phyloP scores from a whole-genome alignment of 1,139 yeast genomes.

The Kodamaea plutei region DNA sequence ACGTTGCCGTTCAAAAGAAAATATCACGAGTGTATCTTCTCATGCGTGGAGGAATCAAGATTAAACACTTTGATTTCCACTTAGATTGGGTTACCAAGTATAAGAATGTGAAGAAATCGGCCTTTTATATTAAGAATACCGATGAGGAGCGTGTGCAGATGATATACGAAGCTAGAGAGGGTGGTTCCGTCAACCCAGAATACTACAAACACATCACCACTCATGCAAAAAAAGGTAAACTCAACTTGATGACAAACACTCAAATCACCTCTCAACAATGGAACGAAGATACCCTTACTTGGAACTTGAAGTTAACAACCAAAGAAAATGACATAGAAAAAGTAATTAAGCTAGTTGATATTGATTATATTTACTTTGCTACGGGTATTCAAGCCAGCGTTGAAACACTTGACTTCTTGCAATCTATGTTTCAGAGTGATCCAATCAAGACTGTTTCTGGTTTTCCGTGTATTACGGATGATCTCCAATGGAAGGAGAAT shows the following conservation, averaged over 20 bases:
- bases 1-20: constrained; percentile 31
- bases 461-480: constrained; percentile 42
- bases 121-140: constrained; percentile 41
- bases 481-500: constrained; percentile 39
- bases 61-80: constrained; percentile 49
- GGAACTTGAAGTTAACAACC: constrained; percentile 10
- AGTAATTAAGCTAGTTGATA: constrained; percentile 11
- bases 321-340: constrained; percentile 7
- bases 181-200: constrained; percentile 49
- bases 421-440: constrained; percentile 20
- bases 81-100: constrained; percentile 53
- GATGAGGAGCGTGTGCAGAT: constrained; percentile 40
- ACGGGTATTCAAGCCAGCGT: constrained; percentile 40
- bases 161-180: constrained; percentile 43
- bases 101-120: constrained; percentile 38
- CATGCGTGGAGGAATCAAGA: constrained; percentile 38
- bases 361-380: constrained; percentile 42
- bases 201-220: constrained; percentile 31
- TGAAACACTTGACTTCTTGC: constrained; percentile 25
- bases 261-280: constrained; percentile 19
- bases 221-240: constrained; percentile 27
- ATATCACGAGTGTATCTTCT: constrained; percentile 31
- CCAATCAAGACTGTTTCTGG: constrained; percentile 35
- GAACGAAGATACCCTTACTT: constrained; percentile 16
- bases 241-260: constrained; percentile 23